A percentile compares a stretch with the other conserved stretches of the same genome.
Conservation (phyloP, 768 basidiomycete species). For the Roridomyces roridus region DNA sequence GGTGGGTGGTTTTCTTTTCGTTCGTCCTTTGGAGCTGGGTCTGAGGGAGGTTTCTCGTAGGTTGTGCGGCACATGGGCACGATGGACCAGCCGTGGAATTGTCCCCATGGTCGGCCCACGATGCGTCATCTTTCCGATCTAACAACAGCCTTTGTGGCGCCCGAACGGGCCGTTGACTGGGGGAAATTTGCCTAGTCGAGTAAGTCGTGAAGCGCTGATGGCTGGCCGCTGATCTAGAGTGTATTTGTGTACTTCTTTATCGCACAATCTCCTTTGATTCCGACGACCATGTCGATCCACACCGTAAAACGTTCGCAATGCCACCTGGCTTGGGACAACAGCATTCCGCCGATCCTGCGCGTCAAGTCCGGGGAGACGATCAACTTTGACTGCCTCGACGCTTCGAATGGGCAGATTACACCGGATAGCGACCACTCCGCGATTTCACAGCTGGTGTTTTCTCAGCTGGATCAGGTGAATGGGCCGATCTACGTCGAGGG, state of each 20-base stretch:
- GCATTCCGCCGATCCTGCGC: conserved; percentile 56
- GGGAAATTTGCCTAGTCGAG: not conserved
- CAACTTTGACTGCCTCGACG: conserved; percentile 67
- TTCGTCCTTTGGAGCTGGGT: not conserved
- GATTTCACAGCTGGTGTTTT: conserved; percentile 49
- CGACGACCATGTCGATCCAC: conserved; percentile 52
- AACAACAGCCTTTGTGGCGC: conserved; percentile 14
- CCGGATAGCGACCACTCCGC: conserved; percentile 42
- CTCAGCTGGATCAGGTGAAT: conserved; percentile 62
- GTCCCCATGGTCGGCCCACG: conserved; percentile 86
- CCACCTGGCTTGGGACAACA: conserved; percentile 68
- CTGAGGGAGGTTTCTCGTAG: conserved; percentile 40
- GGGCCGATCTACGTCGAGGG: conserved; percentile 62
- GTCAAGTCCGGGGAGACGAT: conserved; percentile 61
- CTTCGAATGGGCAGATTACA: conserved; percentile 65
- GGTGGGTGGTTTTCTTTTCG: conserved; percentile 46
- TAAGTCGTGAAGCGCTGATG: no score
- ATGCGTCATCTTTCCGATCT: conserved; percentile 79
- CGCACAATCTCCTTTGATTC: not conserved
- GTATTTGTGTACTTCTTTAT: not conserved
- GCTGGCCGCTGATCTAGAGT: no score
- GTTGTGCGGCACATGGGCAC: conserved; percentile 83
- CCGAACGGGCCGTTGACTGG: conserved; percentile 8
- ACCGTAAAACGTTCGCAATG: conserved; percentile 55
- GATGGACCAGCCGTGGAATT: conserved; percentile 88